These are phyloP conservation scores for Musa beccarii DNA, from an alignment of 176 grass and related monocot genomes.

Conservation along the genomic window DNA sequence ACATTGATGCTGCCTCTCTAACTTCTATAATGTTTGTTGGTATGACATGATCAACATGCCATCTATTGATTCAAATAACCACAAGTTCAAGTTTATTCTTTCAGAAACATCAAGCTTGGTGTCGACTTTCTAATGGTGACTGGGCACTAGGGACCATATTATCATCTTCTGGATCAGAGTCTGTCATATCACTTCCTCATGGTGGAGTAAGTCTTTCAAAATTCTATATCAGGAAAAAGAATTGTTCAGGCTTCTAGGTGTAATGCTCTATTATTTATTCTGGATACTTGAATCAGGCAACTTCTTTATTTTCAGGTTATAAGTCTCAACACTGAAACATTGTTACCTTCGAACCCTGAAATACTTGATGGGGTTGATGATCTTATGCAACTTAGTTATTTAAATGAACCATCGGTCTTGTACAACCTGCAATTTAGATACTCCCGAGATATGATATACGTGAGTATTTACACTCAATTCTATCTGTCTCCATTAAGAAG, in stretches of 20 bases:
- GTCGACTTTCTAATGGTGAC: conserved; percentile 61
- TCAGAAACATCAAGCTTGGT: conserved; percentile 85
- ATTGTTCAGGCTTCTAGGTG: conserved; percentile 35
- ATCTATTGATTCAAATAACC: conserved; percentile 4
- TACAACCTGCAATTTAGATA: conserved; percentile 98
- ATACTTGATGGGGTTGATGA: conserved; percentile 96
- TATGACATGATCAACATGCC: neutral
- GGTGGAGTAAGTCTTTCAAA: conserved; percentile 58
- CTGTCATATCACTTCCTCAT: conserved; percentile 57
- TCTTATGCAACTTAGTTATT: conserved; percentile 98
- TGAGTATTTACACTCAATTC: conserved; percentile 39
- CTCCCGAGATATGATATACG: conserved; percentile 80
- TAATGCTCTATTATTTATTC: neutral
- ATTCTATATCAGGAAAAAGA: neutral
- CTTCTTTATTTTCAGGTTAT: conserved; percentile 46
- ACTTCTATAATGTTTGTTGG: neutral
- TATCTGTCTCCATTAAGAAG: conserved; percentile 7
- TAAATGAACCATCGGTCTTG: conserved; percentile 89
- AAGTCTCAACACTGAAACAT: conserved; percentile 59
- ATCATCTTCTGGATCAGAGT: conserved; percentile 60
- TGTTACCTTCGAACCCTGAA: conserved; percentile 93
- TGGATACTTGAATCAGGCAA: neutral
- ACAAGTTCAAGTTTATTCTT: conserved; percentile 19
- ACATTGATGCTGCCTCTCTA: neutral
- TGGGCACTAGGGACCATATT: conserved; percentile 79